These are phyloP conservation scores for Dendrobium officinale DNA, from an alignment of 106 monocot species.

Conservation along the genomic window DNA sequence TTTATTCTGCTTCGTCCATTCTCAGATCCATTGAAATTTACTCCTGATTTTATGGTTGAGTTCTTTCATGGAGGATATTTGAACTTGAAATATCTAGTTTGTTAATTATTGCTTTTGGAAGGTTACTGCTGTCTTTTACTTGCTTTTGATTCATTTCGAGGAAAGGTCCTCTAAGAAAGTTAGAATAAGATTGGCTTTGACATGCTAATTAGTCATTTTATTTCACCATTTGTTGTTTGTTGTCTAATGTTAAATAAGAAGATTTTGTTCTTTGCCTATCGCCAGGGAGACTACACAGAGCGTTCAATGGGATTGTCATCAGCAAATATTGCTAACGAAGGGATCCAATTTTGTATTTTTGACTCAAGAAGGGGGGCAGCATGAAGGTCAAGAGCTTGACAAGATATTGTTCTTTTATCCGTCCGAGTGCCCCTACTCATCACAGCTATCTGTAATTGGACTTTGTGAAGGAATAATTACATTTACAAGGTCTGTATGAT, in stretches of 20 bases:
- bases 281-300: background rate
- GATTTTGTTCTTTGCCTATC: background rate
- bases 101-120: background rate
- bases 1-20: background rate
- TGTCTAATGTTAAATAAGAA: background rate
- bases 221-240: background rate
- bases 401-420: constrained; percentile 92
- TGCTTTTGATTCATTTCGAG: background rate
- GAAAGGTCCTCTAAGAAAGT: background rate
- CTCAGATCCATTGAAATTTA: background rate
- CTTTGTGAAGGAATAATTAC: constrained; percentile 97
- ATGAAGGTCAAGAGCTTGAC: constrained; percentile 92
- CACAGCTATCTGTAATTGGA: constrained; percentile 77
- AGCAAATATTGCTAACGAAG: constrained; percentile 28
- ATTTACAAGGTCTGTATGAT: constrained; percentile 64
- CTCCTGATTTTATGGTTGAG: background rate
- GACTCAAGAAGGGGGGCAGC: constrained; percentile 84
- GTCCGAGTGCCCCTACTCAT: constrained; percentile 50
- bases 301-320: constrained; percentile 60
- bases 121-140: background rate
- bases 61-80: background rate
- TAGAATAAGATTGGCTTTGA: background rate
- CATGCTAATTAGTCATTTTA: too few relatives aligned
- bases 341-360: constrained; percentile 71
- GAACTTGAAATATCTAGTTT: background rate